phyloP scores from a whole-genome alignment of 1,139 yeast species.

The Yarrowia galli region DNA sequence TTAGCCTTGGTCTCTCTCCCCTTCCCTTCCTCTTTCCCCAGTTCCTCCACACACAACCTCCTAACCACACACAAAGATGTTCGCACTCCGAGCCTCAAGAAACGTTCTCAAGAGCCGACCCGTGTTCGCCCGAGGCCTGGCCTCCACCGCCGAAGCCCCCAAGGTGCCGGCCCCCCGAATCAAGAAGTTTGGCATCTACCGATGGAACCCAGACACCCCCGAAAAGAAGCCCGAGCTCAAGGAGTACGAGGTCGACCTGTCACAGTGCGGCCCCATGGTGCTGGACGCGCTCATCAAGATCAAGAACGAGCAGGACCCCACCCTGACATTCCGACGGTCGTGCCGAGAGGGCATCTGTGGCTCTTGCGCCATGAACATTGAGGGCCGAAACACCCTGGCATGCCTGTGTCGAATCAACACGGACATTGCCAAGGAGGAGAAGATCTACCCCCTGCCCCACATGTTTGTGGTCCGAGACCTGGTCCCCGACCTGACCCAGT shows the following conservation, averaged over 20 bases:
- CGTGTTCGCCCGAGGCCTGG: slow-evolving; percentile 41
- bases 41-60: too few species aligned
- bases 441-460: slow-evolving; percentile 97
- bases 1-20: slow-evolving; percentile 1
- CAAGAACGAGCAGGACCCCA: slow-evolving; percentile 94
- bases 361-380: slow-evolving; percentile 99
- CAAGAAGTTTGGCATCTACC: slow-evolving; percentile 89
- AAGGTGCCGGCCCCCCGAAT: slow-evolving; percentile 57
- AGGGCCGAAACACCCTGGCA: slow-evolving; percentile 95
- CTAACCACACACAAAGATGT: too few species aligned
- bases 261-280: slow-evolving; percentile 97
- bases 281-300: slow-evolving; percentile 93
- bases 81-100: slow-evolving; percentile 39
- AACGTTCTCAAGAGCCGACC: slow-evolving; percentile 22
- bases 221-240: slow-evolving; percentile 89
- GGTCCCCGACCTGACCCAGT: slow-evolving; percentile 96
- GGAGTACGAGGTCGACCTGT: slow-evolving; percentile 82
- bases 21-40: slow-evolving; percentile 23
- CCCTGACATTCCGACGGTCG: slow-evolving; percentile 95
- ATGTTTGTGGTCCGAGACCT: slow-evolving; percentile 97
- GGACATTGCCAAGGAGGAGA: slow-evolving; percentile 73
- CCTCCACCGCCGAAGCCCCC: slow-evolving; percentile 44
- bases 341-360: slow-evolving; percentile 99
- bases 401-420: slow-evolving; percentile 94
- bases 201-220: slow-evolving; percentile 99